These are phyloP conservation scores for Hypoxylon sp. DNA, from an alignment of 2,329 filamentous ascomycete genomes.

Conservation along the genomic window DNA sequence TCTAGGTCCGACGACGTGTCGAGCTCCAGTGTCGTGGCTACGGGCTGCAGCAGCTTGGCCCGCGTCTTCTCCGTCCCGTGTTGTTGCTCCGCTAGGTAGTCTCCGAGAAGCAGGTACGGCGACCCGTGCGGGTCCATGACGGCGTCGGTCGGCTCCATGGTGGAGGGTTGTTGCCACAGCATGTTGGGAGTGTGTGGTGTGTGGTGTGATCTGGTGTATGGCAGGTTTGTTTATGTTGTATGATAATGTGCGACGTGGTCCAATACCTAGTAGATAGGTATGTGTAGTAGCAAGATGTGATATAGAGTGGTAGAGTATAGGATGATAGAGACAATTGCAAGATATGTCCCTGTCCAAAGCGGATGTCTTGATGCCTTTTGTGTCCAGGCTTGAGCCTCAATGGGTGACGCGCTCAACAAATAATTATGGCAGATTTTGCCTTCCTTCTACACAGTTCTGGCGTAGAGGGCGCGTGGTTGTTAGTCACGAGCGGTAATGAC, in stretches of 20 bases:
- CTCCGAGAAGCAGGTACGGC: background rate
- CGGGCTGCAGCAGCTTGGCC: background rate
- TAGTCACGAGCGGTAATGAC: background rate
- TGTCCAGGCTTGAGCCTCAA: background rate
- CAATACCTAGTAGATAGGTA: too few relatives aligned
- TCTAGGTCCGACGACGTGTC: background rate
- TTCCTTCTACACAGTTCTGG: background rate
- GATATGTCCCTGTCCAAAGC: background rate
- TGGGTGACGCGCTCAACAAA: background rate
- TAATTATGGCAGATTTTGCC: background rate
- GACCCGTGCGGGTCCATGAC: background rate
- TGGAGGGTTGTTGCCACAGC: background rate
- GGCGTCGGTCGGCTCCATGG: background rate
- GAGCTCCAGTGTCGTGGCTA: background rate
- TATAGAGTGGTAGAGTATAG: background rate
- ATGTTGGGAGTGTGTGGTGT: background rate
- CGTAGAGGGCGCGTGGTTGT: background rate
- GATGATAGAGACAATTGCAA: background rate
- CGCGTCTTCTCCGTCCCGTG: background rate
- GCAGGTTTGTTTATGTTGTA: background rate
- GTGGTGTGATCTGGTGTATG: background rate
- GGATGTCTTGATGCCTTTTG: background rate
- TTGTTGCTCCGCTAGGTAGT: background rate
- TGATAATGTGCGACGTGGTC: too few relatives aligned
- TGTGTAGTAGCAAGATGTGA: background rate